Percentiles rank a stretch among this genome's conserved stretches.
These are phyloP conservation scores for Trypanosoma congolense DNA, from an alignment of 208 protist species.

Conservation along the genomic window DNA sequence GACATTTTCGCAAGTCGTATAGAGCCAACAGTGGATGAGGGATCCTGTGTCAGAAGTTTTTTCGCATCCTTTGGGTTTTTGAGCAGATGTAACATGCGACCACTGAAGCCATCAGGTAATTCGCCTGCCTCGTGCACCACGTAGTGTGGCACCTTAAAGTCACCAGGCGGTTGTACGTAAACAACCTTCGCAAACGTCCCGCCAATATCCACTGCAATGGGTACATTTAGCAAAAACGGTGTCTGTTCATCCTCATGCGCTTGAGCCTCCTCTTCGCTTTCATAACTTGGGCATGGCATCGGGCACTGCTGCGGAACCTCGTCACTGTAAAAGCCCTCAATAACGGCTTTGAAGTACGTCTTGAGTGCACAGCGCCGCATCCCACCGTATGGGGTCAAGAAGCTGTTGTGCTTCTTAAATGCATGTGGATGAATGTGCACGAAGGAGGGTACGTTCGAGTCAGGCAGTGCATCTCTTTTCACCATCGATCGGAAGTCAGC, in stretches of 20 bases:
- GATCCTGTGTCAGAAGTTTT: conserved; percentile 27
- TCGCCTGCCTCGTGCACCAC: conserved; percentile 68
- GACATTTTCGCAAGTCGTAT: conserved; percentile 82
- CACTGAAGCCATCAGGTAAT: conserved; percentile 55
- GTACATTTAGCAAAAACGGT: conserved; percentile 42
- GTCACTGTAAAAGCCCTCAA: conserved; percentile 48
- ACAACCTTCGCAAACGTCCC: conserved; percentile 89
- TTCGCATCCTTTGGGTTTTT: conserved; percentile 29
- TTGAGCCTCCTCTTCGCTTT: conserved; percentile 12
- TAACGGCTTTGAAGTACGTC: conserved; percentile 68
- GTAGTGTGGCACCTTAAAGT: conserved; percentile 25
- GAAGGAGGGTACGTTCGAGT: conserved; percentile 49
- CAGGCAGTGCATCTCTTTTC: conserved; percentile 46
- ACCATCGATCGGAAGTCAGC: conserved; percentile 54
- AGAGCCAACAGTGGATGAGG: conserved; percentile 49
- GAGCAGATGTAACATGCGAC: conserved; percentile 67
- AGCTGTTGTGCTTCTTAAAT: conserved; percentile 73
- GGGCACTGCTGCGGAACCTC: neutral
- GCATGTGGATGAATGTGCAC: conserved; percentile 86
- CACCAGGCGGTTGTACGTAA: conserved; percentile 66
- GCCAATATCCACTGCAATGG: conserved; percentile 83
- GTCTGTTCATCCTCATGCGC: neutral
- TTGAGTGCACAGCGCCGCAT: conserved; percentile 51
- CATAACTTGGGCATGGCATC: neutral
- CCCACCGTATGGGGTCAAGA: conserved; percentile 71